Evolutionary conservation across 169 alveolate species (phyloP).

Genomic region (Plasmodium gaboni): DNA sequence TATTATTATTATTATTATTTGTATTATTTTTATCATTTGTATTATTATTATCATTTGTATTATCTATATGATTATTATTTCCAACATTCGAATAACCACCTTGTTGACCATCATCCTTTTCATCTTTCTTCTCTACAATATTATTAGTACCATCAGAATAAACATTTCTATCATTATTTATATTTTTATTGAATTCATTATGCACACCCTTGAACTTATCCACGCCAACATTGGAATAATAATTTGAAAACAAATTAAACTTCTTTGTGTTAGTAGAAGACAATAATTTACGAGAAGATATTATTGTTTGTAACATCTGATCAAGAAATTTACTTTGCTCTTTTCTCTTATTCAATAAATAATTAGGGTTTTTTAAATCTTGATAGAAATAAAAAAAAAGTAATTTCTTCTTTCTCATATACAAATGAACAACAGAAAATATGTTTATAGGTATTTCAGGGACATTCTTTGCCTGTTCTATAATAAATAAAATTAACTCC

Average conservation of each 20-base stretch:
- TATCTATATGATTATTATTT: too few species aligned
- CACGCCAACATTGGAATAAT: background rate
- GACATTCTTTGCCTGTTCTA: constrained; percentile 56
- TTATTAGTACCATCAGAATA: too few species aligned
- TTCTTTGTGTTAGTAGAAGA: constrained; percentile 22
- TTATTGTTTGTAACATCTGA: constrained; percentile 64
- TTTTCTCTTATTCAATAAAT: constrained; percentile 24
- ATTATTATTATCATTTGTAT: too few species aligned
- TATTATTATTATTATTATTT: too few species aligned
- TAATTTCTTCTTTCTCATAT: constrained; percentile 69
- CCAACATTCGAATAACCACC: too few species aligned
- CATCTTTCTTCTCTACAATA: too few species aligned
- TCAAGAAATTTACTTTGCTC: constrained; percentile 44
- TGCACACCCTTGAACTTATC: too few species aligned
- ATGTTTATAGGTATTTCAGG: constrained; percentile 80
- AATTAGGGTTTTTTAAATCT: constrained; percentile 59
- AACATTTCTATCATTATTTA: too few species aligned
- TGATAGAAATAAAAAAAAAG: constrained; percentile 65
- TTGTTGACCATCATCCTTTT: too few species aligned
- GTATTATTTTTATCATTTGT: too few species aligned
- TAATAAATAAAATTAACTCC: constrained; percentile 61
- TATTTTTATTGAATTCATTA: too few species aligned
- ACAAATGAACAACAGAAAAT: constrained; percentile 68
- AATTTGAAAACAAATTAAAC: constrained; percentile 10
- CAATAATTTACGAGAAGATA: constrained; percentile 48